Base-by-base conservation (phyloP, 305 asterid species). In the Plantago rigida region DNA sequence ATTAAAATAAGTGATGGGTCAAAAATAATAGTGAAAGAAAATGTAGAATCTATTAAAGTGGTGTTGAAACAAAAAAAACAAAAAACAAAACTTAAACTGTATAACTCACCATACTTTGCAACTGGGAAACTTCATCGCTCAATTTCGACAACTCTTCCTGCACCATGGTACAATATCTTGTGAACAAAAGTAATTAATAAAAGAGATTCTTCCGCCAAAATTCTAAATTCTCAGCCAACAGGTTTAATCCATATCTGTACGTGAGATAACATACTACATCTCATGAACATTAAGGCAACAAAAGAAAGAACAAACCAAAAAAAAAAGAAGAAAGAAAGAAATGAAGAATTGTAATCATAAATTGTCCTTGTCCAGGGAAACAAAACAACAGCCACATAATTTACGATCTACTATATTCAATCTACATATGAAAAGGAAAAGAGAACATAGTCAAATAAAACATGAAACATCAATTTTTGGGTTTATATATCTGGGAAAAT, bases 81-180 rank as follows among this genome's bases (percentile, higher is more conserved):
- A 66, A 24, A 29, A 31, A 5, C 50, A 70, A 64, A 75, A 42
- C 26, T 39, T 46, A 47, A 68, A 45, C 59, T 34, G 50, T 68
- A 71, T 13, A 24, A 24, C 71, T 69, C 62, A 88, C 99, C 89
- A 69, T 47, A 77, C 73, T 71, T 48, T 76, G 83, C 71, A 92
- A 76, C 73, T 64, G 84, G 44, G 3, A 58, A 62, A 88, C 85
- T 76, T 88, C 85, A 47, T 64, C 72, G 2, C 69, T 77, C 79
- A 92, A 73, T 82, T 82, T 84, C 52, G 84, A 83, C 71, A 92
- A 45, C 73, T 84, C 94, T 59, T 78, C 94, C 96, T 92, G 93
- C 73, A 78, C 53, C 71, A 42, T 51, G 44, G 42, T 72, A 58
- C 42, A 76, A 56, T 13, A 44, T 45, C 50, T 71, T 67, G 52